phyloP scores from a whole-genome alignment of 2,329 filamentous ascomycete genomes.

The Cordyceps farinosa region DNA sequence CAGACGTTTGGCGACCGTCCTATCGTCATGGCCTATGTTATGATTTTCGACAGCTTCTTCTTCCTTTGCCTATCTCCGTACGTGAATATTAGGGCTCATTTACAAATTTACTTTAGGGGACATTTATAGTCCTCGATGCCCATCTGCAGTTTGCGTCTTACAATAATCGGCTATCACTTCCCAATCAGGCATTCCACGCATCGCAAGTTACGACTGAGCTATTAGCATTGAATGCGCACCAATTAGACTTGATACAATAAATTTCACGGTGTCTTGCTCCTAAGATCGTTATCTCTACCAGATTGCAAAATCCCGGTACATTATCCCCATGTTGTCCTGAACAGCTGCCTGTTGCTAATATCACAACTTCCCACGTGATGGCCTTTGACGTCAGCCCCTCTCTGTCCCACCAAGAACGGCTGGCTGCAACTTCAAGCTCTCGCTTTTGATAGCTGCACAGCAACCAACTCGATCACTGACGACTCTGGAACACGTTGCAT shows the following conservation, averaged over 20 bases:
- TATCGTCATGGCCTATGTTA: no score
- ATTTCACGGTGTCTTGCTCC: neutral
- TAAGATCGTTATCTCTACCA: no score
- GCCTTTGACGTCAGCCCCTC: constrained; percentile 17
- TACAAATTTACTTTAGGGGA: no score
- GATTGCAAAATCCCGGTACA: no score
- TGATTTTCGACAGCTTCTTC: no score
- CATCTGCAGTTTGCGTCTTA: no score
- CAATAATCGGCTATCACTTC: no score
- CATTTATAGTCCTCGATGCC: no score
- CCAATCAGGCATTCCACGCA: neutral
- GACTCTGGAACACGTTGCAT: neutral
- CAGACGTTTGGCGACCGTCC: no score
- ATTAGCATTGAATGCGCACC: neutral
- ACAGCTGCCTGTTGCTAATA: neutral
- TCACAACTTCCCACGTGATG: constrained; percentile 9
- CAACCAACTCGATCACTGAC: neutral
- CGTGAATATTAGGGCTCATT: no score
- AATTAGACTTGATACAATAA: neutral
- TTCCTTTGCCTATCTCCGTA: no score
- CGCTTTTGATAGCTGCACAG: neutral
- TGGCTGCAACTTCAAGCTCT: neutral
- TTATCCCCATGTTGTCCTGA: neutral
- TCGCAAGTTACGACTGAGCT: neutral
- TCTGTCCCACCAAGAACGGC: constrained; percentile 7